Base-by-base conservation (phyloP, 768 basidiomycete genomes). In the Rhodotorula kratochvilovae region DNA sequence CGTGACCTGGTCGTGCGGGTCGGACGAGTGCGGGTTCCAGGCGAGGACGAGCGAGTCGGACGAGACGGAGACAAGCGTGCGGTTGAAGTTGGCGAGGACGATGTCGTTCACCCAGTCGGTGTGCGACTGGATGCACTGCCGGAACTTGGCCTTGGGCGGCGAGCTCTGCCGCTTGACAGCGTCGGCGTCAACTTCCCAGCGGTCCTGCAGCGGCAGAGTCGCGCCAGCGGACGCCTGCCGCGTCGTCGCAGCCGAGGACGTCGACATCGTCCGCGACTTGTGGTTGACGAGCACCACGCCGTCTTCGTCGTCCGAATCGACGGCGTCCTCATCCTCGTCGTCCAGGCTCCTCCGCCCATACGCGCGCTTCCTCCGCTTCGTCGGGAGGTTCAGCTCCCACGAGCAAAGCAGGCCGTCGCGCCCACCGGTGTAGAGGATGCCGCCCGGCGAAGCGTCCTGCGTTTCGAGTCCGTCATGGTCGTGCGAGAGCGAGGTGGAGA, bases 41-140 rank as follows among this genome's bases (percentile, higher is more conserved):
- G 92, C 87, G 78, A 93, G 90, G 76, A 99, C 84, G 21, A 92
- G 92, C 27, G 94, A 93, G 78, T 98, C 95, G 5, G 94, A 95
- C 1, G 96, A 98, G 0, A 91, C 93, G 66, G 94, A 92, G 51
- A 97, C 85, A 56, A 97, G 83, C 6, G 90, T 96, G 79, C 94
- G 93, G 75, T 96, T 92, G 71, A 87, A 84, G 78, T 97, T 94
- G 81, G 91, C 93, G 27, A 99, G 84, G 5, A 92, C 78, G 58
- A 98, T 86, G 77, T 98, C 95, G 78, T 96, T 99, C 46, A 98
- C 87, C 95, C 95, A 99, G 59, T 73, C 94, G 1, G 88, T 88
- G 79, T 97, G 93, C 11, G 87, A 85, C 79, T 97, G 93, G 16
- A 88, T 87, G 68, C 88, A 89, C 79, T 97, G 94, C 42, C 95